phyloP scores from a whole-genome alignment of 257 asterid species.

The Solanum stenotomum region DNA sequence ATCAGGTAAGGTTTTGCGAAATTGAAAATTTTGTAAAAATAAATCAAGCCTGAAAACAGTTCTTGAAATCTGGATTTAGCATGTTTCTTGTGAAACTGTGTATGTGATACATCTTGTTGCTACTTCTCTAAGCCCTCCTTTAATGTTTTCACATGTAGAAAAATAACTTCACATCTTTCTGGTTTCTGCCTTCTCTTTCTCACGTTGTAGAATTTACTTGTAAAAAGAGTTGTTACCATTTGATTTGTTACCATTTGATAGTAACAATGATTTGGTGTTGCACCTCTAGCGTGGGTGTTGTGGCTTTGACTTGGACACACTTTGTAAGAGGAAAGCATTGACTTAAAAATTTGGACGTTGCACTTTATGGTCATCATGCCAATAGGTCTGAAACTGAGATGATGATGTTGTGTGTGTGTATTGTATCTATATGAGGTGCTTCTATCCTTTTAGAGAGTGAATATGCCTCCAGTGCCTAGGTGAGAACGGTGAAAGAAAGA shows the following conservation, averaged over 20 bases:
- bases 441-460: not conserved
- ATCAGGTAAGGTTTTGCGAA: conserved; percentile 49
- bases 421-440: not conserved
- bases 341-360: not conserved
- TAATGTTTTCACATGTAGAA: not conserved
- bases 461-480: not conserved
- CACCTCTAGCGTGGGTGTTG: not conserved
- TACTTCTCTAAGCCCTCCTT: not conserved
- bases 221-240: not conserved
- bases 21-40: not conserved
- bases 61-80: not conserved
- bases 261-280: not conserved
- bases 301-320: not conserved
- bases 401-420: not conserved
- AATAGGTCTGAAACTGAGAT: not conserved
- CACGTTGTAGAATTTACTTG: not conserved
- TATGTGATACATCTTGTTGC: not conserved
- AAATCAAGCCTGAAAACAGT: not conserved
- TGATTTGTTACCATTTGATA: not conserved
- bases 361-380: not conserved
- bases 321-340: not conserved
- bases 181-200: not conserved
- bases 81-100: not conserved
- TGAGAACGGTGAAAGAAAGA: not conserved
- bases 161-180: not conserved